Conservation (phyloP, 345 rosid genomes). For the Gossypium thurberi region DNA sequence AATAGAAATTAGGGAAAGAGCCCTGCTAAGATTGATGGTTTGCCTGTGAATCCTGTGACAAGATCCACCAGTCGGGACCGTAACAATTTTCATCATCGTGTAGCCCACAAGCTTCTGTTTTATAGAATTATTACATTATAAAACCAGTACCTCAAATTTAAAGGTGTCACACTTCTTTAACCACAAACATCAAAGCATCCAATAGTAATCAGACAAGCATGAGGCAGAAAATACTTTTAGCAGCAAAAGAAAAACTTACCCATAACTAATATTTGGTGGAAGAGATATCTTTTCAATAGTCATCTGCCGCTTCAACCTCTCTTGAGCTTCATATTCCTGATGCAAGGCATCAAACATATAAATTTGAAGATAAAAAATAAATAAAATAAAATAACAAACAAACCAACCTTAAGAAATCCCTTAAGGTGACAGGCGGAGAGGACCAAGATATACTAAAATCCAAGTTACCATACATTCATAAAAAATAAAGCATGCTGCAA, state of each 20-base stretch:
- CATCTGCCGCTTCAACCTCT: constrained; percentile 61
- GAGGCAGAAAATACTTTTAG: background rate
- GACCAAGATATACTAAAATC: background rate
- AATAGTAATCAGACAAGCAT: background rate
- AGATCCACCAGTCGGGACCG: too few relatives aligned
- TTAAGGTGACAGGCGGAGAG: background rate
- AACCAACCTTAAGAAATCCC: background rate
- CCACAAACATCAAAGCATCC: background rate
- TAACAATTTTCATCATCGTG: background rate
- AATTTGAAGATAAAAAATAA: constrained; percentile 4
- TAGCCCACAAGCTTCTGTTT: background rate
- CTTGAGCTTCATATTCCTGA: constrained; percentile 78
- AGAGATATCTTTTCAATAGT: constrained; percentile 52
- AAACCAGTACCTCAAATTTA: background rate
- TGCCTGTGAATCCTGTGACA: too few relatives aligned
- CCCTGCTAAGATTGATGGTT: too few relatives aligned
- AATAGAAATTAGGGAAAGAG: too few relatives aligned
- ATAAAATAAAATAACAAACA: background rate
- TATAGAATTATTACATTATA: background rate
- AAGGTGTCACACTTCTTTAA: background rate
- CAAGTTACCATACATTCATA: background rate
- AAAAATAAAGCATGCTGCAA: too few relatives aligned
- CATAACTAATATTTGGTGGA: constrained; percentile 58
- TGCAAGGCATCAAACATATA: background rate
- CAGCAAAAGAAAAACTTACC: constrained; percentile 33